Evolutionary conservation across 441 rosid genomes (phyloP).

Genomic region (Raphanus hybrid): DNA sequence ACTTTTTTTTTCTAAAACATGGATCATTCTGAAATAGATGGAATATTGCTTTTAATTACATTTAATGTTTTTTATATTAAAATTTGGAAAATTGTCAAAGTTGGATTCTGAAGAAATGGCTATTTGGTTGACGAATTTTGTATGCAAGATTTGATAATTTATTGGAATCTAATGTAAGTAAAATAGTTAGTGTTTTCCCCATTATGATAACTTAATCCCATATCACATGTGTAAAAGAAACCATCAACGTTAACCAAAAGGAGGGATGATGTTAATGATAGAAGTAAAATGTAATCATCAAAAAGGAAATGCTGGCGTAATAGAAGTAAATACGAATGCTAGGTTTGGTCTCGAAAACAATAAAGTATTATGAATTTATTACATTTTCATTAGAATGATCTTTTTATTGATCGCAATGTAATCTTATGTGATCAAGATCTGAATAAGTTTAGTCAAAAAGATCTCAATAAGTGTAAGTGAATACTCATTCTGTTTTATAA

Average conservation of each 20-base stretch:
- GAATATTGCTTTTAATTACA: neutral
- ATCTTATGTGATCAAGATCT: neutral
- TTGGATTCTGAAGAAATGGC: neutral
- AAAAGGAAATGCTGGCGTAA: neutral
- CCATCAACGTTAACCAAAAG: constrained; percentile 3
- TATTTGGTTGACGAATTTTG: neutral
- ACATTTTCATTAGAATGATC: neutral
- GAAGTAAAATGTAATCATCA: neutral
- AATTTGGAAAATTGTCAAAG: constrained; percentile 24
- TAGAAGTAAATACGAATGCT: neutral
- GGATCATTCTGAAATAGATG: too few species aligned
- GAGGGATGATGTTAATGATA: neutral
- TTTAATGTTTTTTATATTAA: neutral
- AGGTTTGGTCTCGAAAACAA: neutral
- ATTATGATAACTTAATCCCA: neutral
- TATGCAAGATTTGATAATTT: neutral
- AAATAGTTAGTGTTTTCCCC: neutral
- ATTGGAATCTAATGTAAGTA: too few species aligned
- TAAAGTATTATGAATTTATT: neutral
- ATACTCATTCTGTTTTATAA: too few species aligned
- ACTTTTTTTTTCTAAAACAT: too few species aligned
- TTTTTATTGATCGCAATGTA: neutral
- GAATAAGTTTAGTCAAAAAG: neutral
- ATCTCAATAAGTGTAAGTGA: neutral
- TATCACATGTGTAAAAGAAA: neutral